Base-by-base conservation (phyloP, 2,329 filamentous ascomycete genomes). In the Emergomyces orientalis region DNA sequence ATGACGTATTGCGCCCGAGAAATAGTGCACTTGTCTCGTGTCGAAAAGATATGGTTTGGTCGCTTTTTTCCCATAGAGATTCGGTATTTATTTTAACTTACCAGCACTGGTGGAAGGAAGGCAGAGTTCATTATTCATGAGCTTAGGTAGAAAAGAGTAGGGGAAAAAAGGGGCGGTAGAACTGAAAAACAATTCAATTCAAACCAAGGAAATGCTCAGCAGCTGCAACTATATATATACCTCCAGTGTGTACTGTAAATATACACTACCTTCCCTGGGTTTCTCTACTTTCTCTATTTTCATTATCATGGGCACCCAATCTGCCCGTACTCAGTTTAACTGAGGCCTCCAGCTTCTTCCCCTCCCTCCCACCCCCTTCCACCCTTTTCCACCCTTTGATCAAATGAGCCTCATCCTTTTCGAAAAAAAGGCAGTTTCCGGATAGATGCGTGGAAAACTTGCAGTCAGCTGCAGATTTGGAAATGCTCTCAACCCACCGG, bases 41-140 rank as follows among this genome's bases (percentile, higher is more conserved):
- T 51, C 32, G 58, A 60, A 47, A 60, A 60, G 34, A 47, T 60
- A 51, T 49, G 43, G 39, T 60, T 60, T 22, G 41, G 41, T 27
- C 8, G 3, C 43, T 37, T 51, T 51, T 22, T 43, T 19, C 37
- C 37, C 55, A 58, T 58, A 37, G 34, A 41, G 17, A 55, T 22
- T 7, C 13, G 47, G 7, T 30, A 13, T 22, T 54, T 54, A 8
- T 54, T 34, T 34, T 19, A 30, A 8, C 9, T 25, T 13, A 54
- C 13, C 14, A 54, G 30, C 3, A 55, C 4, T 19, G 13, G 47
- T 51, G 47, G 4, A 51, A 39, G 37, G 37, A 14, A 39, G 37
- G 11, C 2, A 6, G 25, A 22, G 47, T 51, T 25, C 5, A 25
- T 51, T 30, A 2, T 30, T 39, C 37, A 14, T 39, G 13, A 39